Evolutionary conservation across 257 asterid species (phyloP).

Genomic region (Paraleonurus japonicus): DNA sequence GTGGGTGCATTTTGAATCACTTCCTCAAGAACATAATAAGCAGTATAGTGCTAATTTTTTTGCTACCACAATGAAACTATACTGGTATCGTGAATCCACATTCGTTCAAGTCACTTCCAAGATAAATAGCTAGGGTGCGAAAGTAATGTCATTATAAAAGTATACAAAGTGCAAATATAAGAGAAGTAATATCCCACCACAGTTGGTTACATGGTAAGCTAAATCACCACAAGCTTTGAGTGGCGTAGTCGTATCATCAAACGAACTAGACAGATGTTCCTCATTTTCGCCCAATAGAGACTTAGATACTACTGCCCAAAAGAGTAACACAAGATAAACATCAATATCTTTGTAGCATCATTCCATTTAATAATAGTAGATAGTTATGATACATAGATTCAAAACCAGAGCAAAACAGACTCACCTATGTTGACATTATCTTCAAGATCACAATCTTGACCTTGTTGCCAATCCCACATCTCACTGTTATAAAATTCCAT

Average conservation of each 20-base stretch:
- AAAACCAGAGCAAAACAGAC: conserved; percentile 15
- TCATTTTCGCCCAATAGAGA: conserved; percentile 42
- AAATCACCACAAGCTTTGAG: conserved; percentile 77
- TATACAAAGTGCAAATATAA: conserved; percentile 1
- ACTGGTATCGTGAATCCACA: background rate
- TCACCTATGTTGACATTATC: conserved; percentile 57
- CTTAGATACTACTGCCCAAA: conserved; percentile 48
- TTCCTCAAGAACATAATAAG: background rate
- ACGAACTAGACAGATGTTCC: conserved; percentile 39
- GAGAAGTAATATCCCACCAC: conserved; percentile 36
- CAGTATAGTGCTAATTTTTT: background rate
- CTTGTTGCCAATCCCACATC: conserved; percentile 66
- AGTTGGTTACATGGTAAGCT: conserved; percentile 41
- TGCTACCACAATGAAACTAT: background rate
- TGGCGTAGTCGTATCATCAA: conserved; percentile 69
- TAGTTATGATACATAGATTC: background rate
- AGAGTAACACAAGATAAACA: conserved; percentile 16
- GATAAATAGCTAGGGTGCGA: background rate
- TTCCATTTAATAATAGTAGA: background rate
- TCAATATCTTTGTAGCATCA: conserved; percentile 18
- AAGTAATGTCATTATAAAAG: background rate
- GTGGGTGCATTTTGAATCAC: background rate
- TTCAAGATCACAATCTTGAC: conserved; percentile 47
- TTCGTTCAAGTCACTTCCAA: background rate
- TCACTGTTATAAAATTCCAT: conserved; percentile 41